These are phyloP conservation scores for Abrus precatorius DNA, from an alignment of 306 rosid genomes.

Conservation along the genomic window DNA sequence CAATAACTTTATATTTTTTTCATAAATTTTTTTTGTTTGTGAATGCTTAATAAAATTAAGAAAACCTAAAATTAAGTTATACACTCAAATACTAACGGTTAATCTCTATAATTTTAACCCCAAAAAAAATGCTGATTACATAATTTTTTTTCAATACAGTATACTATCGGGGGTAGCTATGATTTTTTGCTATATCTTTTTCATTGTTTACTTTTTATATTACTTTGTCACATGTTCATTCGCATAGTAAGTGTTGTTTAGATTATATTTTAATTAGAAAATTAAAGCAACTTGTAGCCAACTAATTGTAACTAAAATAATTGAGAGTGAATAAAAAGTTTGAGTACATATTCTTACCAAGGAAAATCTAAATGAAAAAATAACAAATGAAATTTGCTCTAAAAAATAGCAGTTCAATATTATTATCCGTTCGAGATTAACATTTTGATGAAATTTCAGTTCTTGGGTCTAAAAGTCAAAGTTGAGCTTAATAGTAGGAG, in stretches of 20 bases:
- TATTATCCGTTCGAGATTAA: not conserved
- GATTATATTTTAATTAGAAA: not conserved
- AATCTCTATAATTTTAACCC: too few species aligned
- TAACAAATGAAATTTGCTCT: not conserved
- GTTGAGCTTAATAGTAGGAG: not conserved
- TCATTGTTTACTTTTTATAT: not conserved
- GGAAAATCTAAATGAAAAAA: not conserved
- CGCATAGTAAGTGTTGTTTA: not conserved
- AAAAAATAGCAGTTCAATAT: not conserved
- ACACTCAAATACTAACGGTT: not conserved
- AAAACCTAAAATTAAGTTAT: too few species aligned
- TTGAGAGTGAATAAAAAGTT: not conserved
- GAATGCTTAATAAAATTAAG: too few species aligned
- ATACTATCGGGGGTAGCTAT: too few species aligned
- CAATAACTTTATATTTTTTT: too few species aligned
- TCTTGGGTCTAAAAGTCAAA: not conserved
- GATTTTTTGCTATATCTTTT: too few species aligned
- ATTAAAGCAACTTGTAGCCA: not conserved
- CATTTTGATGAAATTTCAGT: not conserved
- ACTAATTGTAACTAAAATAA: not conserved
- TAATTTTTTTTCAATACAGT: too few species aligned
- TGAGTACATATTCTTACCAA: not conserved
- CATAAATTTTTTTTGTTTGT: too few species aligned
- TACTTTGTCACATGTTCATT: not conserved
- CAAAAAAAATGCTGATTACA: too few species aligned